Base-by-base conservation (phyloP, 2,329 filamentous ascomycete genomes). In the Raffaelea arxii region DNA sequence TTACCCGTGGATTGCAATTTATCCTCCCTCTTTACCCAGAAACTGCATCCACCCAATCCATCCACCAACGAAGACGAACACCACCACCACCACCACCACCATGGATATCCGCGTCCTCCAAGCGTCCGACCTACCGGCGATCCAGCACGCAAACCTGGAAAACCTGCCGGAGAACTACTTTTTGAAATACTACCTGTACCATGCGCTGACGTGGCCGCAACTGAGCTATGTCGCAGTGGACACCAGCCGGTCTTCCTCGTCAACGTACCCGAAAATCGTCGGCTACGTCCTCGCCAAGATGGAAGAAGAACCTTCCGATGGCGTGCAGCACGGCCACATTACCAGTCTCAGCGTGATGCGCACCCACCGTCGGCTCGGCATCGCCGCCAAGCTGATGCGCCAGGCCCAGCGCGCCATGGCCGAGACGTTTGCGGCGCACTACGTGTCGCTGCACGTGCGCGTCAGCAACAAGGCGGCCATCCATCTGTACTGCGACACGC, bases 101-200 rank as follows among this genome's bases (percentile, higher is more conserved):
- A 97, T 94, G 87, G 87, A 94, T 70, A 94, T 98, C 68, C 84
- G 91, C 54, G 73, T 92, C 54, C 81, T 98, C 56, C 83, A 80
- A 55, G 74, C 87, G 53, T 84, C 80, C 53, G 87, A 94, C 68
- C 86, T 94, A 55, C 87, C 87, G 55, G 82, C 92, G 62, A 89
- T 98, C 63, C 92, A 98, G 71, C 89, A 94, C 67, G 91, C 91
- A 62, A 97, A 98, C 74, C 90, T 98, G 64, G 94, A 94, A 65
- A 98, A 98, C 72, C 78, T 98, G 46, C 92, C 92, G 54, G 92
- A 98, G 69, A 98, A 98, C 75, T 98, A 98, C 78, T 97, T 97
- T 66, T 86, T 95, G 69, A 98, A 98, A 77, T 98, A 98, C 77
- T 98, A 98, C 73, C 82, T 98, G 61, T 98, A 98, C 78, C 92